phyloP scores from a whole-genome alignment of 2,329 filamentous ascomycete genomes.

The Ophiostoma triangulosporum region DNA sequence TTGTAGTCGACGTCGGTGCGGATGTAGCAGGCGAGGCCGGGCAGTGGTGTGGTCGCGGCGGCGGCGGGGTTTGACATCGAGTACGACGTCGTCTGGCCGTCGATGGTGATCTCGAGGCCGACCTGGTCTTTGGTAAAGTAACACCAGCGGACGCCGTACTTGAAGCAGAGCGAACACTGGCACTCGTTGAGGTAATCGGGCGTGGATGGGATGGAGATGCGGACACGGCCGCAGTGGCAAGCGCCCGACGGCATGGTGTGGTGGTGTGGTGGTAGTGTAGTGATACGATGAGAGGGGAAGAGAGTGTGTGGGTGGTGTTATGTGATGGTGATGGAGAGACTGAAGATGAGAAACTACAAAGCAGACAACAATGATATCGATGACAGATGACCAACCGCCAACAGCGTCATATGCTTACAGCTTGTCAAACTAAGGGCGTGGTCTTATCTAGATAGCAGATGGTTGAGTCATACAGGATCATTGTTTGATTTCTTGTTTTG shows the following conservation, averaged over 20 bases:
- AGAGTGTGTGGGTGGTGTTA: neutral
- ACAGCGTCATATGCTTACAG: no score
- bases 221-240: slow-evolving; percentile 16
- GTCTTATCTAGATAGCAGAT: no score
- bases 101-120: neutral
- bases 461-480: no score
- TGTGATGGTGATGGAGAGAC: no score
- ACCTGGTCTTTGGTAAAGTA: slow-evolving; percentile 11
- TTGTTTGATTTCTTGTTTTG: no score
- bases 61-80: neutral
- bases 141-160: slow-evolving; percentile 15
- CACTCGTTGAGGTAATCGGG: slow-evolving; percentile 15
- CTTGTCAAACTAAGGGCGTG: no score
- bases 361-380: no score
- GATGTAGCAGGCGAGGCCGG: neutral
- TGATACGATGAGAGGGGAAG: neutral
- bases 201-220: slow-evolving; percentile 9
- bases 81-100: neutral
- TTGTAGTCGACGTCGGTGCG: slow-evolving; percentile 1
- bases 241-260: neutral
- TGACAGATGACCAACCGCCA: no score
- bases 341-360: neutral
- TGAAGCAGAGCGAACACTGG: slow-evolving; percentile 15
- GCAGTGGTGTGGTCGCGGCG: slow-evolving; percentile 1
- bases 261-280: neutral